A percentile compares a stretch with the other conserved stretches of the same genome.
These are phyloP conservation scores for Penicillium sp. DNA, from an alignment of 2,329 filamentous ascomycete genomes.

Conservation along the genomic window DNA sequence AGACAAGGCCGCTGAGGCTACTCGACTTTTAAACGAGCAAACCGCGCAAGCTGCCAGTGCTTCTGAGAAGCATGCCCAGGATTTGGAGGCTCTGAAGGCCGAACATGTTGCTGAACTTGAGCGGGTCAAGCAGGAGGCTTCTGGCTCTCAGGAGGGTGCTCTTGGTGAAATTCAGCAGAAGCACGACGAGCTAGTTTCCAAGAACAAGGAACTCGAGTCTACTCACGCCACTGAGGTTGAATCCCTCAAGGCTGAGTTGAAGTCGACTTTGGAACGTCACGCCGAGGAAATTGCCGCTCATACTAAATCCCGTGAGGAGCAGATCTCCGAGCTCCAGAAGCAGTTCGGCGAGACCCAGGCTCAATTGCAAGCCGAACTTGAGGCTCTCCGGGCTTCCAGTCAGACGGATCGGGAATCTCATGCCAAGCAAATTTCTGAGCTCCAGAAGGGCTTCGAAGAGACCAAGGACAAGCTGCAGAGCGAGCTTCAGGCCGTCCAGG, in stretches of 20 bases:
- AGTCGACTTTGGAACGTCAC: slow-evolving; percentile 25
- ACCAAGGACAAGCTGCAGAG: slow-evolving; percentile 32
- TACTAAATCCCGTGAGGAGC: slow-evolving; percentile 24
- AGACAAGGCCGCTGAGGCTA: slow-evolving; percentile 33
- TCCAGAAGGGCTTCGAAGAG: slow-evolving; percentile 36
- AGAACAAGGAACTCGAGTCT: slow-evolving; percentile 29
- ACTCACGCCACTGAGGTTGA: slow-evolving; percentile 31
- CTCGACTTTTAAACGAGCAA: slow-evolving; percentile 35
- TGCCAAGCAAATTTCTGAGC: slow-evolving; percentile 28
- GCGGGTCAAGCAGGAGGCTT: slow-evolving; percentile 27
- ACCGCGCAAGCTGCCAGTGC: slow-evolving; percentile 24
- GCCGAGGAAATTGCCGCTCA: slow-evolving; percentile 29
- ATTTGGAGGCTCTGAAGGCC: slow-evolving; percentile 33
- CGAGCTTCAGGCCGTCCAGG: slow-evolving; percentile 36
- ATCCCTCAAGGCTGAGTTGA: slow-evolving; percentile 25
- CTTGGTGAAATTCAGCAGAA: slow-evolving; percentile 34
- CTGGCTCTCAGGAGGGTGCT: slow-evolving; percentile 28
- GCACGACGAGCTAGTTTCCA: slow-evolving; percentile 30
- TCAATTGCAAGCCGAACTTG: slow-evolving; percentile 17
- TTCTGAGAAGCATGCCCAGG: slow-evolving; percentile 33
- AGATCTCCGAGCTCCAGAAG: slow-evolving; percentile 35
- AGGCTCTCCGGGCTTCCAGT: slow-evolving; percentile 11
- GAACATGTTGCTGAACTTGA: slow-evolving; percentile 36
- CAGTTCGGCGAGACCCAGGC: slow-evolving; percentile 29
- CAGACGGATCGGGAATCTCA: slow-evolving; percentile 22